Evolutionary conservation across 164 flowering plant species (phyloP), one percentile per base, ranked within the genome.

Genomic region (Houttuynia cordata): DNA sequence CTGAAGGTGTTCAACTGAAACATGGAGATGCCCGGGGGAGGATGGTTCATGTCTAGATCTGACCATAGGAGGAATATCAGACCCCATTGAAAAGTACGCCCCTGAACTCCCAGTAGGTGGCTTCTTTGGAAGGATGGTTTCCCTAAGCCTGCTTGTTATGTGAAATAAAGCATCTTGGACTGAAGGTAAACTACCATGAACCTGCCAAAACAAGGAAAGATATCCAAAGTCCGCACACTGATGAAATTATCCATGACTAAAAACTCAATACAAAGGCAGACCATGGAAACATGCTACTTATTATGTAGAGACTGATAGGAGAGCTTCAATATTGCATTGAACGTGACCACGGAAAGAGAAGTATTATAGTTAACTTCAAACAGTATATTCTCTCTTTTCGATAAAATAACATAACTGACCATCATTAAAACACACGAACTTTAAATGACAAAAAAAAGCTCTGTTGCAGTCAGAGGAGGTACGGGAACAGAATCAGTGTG

Each of bases 141-240:
- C 83, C 24, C 82, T 71, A 47, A 83, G 66, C 62, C 80, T 76
- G 65, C 82, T 65, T 17, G 88, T 83, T 54, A 81, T 77, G 18
- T 74, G 82, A 76, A 74, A 81, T 54, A 83, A 70, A 59, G 88
- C 83, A 68, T 81, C 83, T 53, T 76, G 83, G 30, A 81, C 88
- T 49, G 75, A 64, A 52, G 76, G 80, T 56, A 73, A 68, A 63
- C 62, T 74, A n/a, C 87, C 87, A 50, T 70, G 68, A 58, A 79
- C 75, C 87, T 83, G 82, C 56, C 58, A 74, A 65, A 59, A 0
- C 17, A 45, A 68, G 59, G 23, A 34, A 65, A 21, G 2, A 41
- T 53, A 23, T 22, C 24, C 17, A 54, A 54, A 14, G 7, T 10
- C 12, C 12, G 49, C 49, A 45, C 22, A 23, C 10, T 53, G 20